Percentiles rank a stretch among this genome's conserved stretches.
Evolutionary conservation across 305 asterid species (phyloP).

Genomic region (Rubia peregrina): DNA sequence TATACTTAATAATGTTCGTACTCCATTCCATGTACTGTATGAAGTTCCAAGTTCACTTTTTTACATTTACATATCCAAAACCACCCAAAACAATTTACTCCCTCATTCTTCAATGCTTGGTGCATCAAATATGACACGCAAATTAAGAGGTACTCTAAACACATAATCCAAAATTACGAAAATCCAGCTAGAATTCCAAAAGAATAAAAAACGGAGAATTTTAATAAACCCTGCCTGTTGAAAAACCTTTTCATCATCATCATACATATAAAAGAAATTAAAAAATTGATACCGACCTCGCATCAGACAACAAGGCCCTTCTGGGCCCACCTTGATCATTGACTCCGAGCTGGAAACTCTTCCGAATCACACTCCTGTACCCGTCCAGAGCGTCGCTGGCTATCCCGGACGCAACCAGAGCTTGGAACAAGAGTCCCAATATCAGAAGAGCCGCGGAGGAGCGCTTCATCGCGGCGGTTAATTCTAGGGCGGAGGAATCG

Average conservation of each 20-base stretch:
- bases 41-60: background rate
- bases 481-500: background rate
- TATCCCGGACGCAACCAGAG: conserved; percentile 21
- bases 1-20: background rate
- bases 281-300: conserved; percentile 28
- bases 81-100: background rate
- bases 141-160: background rate
- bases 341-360: conserved; percentile 22
- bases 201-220: background rate
- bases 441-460: conserved; percentile 15
- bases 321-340: conserved; percentile 34
- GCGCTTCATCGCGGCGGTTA: conserved; percentile 30
- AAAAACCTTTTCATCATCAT: background rate
- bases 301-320: conserved; percentile 40
- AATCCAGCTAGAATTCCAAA: background rate
- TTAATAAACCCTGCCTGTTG: conserved; percentile 6
- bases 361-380: conserved; percentile 21
- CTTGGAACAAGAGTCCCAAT: conserved; percentile 15
- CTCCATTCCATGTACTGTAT: background rate
- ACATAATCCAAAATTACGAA: background rate
- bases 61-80: background rate
- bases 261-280: background rate
- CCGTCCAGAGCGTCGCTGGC: conserved; percentile 25
- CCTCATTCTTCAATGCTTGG: background rate
- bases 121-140: background rate